These are phyloP conservation scores for Sugiyamaella boreocaroliniensis DNA, from an alignment of 805 yeast species.

Conservation along the genomic window DNA sequence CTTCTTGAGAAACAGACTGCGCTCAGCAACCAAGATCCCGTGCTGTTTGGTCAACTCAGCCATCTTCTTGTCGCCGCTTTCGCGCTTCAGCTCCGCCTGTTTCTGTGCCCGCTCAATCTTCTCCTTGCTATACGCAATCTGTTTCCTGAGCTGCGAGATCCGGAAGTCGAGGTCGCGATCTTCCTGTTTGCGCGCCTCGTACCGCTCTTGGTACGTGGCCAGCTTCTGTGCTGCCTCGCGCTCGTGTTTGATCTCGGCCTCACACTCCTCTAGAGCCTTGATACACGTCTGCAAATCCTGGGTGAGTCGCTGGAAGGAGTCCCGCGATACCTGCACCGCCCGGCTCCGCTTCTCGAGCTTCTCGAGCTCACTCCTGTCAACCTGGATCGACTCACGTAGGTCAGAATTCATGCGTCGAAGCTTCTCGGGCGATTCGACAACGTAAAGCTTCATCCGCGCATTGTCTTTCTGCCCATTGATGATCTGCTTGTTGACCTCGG, in stretches of 20 bases:
- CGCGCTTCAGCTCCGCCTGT: constrained; percentile 42
- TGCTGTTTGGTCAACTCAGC: constrained; percentile 41
- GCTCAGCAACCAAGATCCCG: constrained; percentile 42
- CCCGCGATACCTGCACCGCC: constrained; percentile 48
- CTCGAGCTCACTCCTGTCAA: constrained; percentile 35
- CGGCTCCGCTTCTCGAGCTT: constrained; percentile 43
- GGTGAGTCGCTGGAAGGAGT: constrained; percentile 49
- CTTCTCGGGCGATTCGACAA: constrained; percentile 53
- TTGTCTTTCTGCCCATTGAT: constrained; percentile 52
- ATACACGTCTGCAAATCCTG: constrained; percentile 40
- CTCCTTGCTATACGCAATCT: constrained; percentile 43
- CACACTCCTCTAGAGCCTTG: constrained; percentile 44
- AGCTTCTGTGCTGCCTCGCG: constrained; percentile 37
- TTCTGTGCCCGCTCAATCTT: constrained; percentile 39
- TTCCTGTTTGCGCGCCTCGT: constrained; percentile 35
- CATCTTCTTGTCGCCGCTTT: constrained; percentile 38
- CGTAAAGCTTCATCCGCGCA: constrained; percentile 53
- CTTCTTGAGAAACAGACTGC: constrained; percentile 35
- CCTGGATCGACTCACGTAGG: constrained; percentile 40
- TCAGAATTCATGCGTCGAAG: constrained; percentile 48
- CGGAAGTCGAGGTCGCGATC: constrained; percentile 39
- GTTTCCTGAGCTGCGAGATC: constrained; percentile 43
- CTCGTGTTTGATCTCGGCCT: constrained; percentile 40
- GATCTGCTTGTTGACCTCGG: constrained; percentile 53
- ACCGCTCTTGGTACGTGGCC: constrained; percentile 36